A percentile compares a stretch with the other conserved stretches of the same genome.
These are phyloP conservation scores for Clitoria ternatea DNA, from an alignment of 306 rosid species.

Conservation along the genomic window DNA sequence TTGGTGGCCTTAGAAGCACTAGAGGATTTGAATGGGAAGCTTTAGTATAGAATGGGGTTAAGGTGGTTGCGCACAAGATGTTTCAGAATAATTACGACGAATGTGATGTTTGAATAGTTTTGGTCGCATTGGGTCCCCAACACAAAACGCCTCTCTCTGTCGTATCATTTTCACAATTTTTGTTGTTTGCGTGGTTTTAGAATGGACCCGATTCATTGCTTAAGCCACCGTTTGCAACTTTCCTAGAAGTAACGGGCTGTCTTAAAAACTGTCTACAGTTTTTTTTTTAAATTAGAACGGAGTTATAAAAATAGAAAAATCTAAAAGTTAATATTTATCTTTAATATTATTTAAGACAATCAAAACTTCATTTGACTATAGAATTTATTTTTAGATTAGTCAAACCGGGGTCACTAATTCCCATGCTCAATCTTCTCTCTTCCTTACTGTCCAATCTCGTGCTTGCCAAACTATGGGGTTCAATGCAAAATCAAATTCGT, in stretches of 20 bases:
- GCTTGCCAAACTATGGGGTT: neutral
- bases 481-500: neutral
- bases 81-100: neutral
- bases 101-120: slow-evolving; percentile 5
- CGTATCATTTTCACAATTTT: slow-evolving; percentile 8
- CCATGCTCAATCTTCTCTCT: neutral
- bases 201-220: slow-evolving; percentile 21
- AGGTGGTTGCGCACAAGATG: neutral
- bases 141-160: neutral
- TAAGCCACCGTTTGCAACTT: slow-evolving; percentile 15
- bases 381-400: too few species aligned
- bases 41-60: neutral
- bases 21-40: slow-evolving; percentile 11
- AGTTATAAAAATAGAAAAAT: too few species aligned
- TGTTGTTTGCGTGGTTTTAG: neutral
- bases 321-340: too few species aligned
- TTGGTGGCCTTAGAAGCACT: neutral
- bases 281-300: too few species aligned
- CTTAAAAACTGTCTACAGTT: neutral
- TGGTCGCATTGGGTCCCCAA: neutral
- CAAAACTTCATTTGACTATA: too few species aligned
- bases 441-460: neutral
- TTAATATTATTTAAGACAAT: too few species aligned
- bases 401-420: too few species aligned
- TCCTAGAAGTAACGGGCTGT: slow-evolving; percentile 9